These are phyloP conservation scores for Eucalyptus polyanthemos DNA, from an alignment of 345 rosid species.

Conservation along the genomic window DNA sequence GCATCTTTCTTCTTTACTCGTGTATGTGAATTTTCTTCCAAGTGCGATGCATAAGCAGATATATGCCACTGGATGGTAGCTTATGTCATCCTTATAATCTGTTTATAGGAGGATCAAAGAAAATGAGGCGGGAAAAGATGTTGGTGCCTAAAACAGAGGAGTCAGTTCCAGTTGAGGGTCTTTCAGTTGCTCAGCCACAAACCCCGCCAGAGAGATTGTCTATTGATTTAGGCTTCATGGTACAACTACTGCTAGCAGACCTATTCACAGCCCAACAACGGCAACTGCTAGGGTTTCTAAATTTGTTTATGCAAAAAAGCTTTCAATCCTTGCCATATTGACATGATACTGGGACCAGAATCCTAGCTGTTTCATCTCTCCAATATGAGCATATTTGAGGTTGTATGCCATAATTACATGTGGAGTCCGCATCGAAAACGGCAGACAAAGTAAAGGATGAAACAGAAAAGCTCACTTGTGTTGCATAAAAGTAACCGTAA, in stretches of 20 bases:
- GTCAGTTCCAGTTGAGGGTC: conserved; percentile 18
- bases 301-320: too few relatives aligned
- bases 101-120: conserved; percentile 32
- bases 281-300: conserved; percentile 4
- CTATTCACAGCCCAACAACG: too few relatives aligned
- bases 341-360: too few relatives aligned
- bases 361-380: too few relatives aligned
- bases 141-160: conserved; percentile 25
- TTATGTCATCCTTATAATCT: background rate
- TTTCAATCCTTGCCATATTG: too few relatives aligned
- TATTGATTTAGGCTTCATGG: background rate
- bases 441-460: too few relatives aligned
- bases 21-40: background rate
- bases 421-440: too few relatives aligned
- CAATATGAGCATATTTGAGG: too few relatives aligned
- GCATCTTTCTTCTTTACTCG: background rate
- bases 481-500: too few relatives aligned
- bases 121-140: conserved; percentile 49
- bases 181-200: conserved; percentile 18
- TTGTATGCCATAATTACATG: too few relatives aligned
- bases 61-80: background rate
- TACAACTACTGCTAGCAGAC: too few relatives aligned
- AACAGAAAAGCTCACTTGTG: too few relatives aligned
- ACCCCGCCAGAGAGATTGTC: conserved; percentile 15
- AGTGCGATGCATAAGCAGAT: background rate